Conservation (phyloP, 148 eudicot species). For the Chenopodium berlandieri region DNA sequence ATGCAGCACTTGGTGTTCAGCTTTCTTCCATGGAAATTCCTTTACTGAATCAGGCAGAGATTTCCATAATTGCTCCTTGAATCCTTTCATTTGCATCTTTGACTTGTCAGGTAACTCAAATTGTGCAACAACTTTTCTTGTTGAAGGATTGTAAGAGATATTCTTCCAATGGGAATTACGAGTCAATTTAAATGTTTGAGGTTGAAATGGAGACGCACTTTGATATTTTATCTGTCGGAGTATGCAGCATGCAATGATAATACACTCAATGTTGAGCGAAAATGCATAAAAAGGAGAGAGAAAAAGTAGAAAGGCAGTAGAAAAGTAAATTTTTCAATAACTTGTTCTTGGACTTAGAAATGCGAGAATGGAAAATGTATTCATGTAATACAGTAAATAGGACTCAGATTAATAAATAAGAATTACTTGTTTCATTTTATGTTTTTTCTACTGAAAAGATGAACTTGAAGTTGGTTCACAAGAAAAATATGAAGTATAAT, state of each 20-base stretch:
- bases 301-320: not conserved
- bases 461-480: not conserved
- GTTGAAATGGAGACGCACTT: constrained; percentile 6
- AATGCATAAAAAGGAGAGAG: not conserved
- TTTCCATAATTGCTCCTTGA: constrained; percentile 37
- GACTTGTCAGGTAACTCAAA: constrained; percentile 33
- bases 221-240: not conserved
- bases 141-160: constrained; percentile 19
- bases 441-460: not conserved
- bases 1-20: constrained; percentile 28
- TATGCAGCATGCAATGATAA: not conserved
- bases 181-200: not conserved
- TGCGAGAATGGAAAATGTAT: not conserved
- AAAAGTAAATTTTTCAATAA: not conserved
- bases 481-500: not conserved
- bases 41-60: constrained; percentile 35
- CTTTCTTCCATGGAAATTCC: constrained; percentile 49
- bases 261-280: not conserved
- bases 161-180: constrained; percentile 6
- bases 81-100: constrained; percentile 18
- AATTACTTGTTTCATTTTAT: not conserved
- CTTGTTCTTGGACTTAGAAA: not conserved
- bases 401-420: not conserved
- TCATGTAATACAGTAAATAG: not conserved
- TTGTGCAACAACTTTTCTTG: constrained; percentile 31